Evolutionary conservation across 2,329 filamentous ascomycete genomes (phyloP).

Genomic region (Aspergillus aculeatinus): DNA sequence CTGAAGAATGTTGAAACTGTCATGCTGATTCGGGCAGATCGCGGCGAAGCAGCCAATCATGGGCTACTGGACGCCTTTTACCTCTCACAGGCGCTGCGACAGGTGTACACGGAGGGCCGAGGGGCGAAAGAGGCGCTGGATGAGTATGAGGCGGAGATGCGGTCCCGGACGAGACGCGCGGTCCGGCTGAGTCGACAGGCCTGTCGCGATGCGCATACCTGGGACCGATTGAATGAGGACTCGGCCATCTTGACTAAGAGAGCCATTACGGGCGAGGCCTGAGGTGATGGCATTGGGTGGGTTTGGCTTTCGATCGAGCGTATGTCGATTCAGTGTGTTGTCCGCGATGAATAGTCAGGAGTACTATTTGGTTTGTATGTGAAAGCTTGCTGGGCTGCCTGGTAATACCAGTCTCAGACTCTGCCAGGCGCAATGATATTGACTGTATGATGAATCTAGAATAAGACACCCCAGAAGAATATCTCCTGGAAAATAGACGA

Average conservation of each 20-base stretch:
- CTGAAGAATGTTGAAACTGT: background rate
- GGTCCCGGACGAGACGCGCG: conserved; percentile 27
- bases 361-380: too few relatives aligned
- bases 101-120: conserved; percentile 11
- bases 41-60: conserved; percentile 36
- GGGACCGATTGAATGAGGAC: conserved; percentile 25
- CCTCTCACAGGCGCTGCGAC: conserved; percentile 19
- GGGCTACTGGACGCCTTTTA: conserved; percentile 30
- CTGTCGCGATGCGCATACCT: conserved; percentile 37
- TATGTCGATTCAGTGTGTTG: too few relatives aligned
- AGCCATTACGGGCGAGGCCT: background rate
- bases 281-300: too few relatives aligned
- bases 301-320: too few relatives aligned
- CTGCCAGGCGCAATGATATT: too few relatives aligned
- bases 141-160: conserved; percentile 34
- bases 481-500: too few relatives aligned
- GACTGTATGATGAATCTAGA: too few relatives aligned
- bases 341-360: too few relatives aligned
- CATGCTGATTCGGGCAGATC: conserved; percentile 9
- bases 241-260: conserved; percentile 32
- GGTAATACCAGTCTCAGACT: too few relatives aligned
- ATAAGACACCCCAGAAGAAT: too few relatives aligned
- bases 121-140: conserved; percentile 20
- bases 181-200: conserved; percentile 37
- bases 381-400: too few relatives aligned